A percentile compares a stretch with the other conserved stretches of the same genome.
These are phyloP conservation scores for Phytophthora tubulina DNA, from an alignment of 352 stramenopile genomes.

Conservation along the genomic window DNA sequence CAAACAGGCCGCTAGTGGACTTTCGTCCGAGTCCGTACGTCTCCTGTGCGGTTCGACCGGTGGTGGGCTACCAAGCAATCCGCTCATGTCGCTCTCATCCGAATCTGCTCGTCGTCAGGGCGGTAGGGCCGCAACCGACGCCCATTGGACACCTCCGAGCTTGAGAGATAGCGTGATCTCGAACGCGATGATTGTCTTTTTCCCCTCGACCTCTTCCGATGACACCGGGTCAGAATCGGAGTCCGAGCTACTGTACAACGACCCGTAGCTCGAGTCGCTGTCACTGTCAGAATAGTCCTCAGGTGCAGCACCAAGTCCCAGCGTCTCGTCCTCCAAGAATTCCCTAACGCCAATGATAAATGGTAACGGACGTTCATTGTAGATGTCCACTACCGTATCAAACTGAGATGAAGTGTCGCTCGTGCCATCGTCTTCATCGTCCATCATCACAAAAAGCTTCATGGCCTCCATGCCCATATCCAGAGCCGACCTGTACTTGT, in stretches of 20 bases:
- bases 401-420: conserved; percentile 66
- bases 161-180: conserved; percentile 31
- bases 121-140: conserved; percentile 33
- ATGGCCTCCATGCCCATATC: conserved; percentile 85
- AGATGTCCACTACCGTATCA: conserved; percentile 88
- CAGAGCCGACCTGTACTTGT: conserved; percentile 76
- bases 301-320: conserved; percentile 76
- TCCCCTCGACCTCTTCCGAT: conserved; percentile 25
- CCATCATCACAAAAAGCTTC: conserved; percentile 87
- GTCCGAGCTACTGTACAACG: conserved; percentile 79
- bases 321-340: conserved; percentile 88
- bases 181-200: conserved; percentile 35
- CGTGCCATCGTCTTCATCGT: conserved; percentile 71
- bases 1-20: conserved; percentile 69
- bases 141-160: conserved; percentile 53
- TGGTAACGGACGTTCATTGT: conserved; percentile 87
- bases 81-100: conserved; percentile 67
- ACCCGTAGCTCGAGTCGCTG: conserved; percentile 68
- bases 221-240: conserved; percentile 48
- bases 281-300: conserved; percentile 66
- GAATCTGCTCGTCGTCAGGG: conserved; percentile 41
- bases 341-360: conserved; percentile 90
- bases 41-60: conserved; percentile 20
- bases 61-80: conserved; percentile 57
- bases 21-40: conserved; percentile 61